Evolutionary conservation across 75 land plant genomes (phyloP).

Genomic region (Larix kaempferi): DNA sequence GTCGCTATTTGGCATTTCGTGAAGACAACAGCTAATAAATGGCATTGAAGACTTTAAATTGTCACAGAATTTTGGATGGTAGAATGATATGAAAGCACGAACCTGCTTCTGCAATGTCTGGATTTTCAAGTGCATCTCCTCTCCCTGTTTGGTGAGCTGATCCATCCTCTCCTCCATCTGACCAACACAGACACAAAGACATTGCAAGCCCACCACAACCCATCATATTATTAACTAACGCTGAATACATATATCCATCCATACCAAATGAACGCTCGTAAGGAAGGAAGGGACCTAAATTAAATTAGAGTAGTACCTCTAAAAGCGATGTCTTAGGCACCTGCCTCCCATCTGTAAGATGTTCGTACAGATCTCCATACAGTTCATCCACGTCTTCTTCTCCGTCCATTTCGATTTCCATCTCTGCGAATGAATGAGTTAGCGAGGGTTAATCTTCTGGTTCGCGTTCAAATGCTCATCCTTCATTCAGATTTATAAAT

Average conservation of each 20-base stretch:
- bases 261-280: not conserved
- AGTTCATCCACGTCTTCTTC: constrained; percentile 10
- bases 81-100: too few relatives aligned
- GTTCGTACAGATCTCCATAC: constrained; percentile 23
- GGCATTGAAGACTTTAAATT: too few relatives aligned
- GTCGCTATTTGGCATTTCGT: too few relatives aligned
- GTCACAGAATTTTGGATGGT: too few relatives aligned
- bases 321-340: constrained; percentile 17
- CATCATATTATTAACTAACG: too few relatives aligned
- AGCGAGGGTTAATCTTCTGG: too few relatives aligned
- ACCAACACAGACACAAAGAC: not conserved
- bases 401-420: constrained; percentile 7
- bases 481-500: too few relatives aligned
- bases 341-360: constrained; percentile 20
- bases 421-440: not conserved
- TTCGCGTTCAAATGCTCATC: too few relatives aligned
- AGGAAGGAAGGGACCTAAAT: not conserved
- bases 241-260: not conserved
- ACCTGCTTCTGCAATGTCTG: not conserved
- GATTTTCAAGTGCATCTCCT: not conserved
- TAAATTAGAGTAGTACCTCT: not conserved
- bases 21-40: too few relatives aligned
- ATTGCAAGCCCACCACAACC: too few relatives aligned
- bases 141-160: not conserved
- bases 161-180: not conserved